Percentiles rank a stretch among this genome's conserved stretches.
phyloP scores from a whole-genome alignment of 2,329 filamentous ascomycete genomes.

The Cucurbitaria berberidis region DNA sequence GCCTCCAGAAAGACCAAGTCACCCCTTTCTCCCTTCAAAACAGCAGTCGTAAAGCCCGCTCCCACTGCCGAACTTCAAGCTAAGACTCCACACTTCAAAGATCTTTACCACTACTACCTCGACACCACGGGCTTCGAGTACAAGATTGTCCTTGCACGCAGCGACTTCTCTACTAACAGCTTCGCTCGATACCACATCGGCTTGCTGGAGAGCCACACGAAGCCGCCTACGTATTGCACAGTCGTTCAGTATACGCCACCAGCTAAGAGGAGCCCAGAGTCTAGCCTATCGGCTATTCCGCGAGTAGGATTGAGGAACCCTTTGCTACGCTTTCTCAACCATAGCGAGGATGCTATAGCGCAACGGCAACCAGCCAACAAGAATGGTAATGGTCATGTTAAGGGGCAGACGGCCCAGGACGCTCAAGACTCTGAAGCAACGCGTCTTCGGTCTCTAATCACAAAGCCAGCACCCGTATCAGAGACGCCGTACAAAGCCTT shows the following conservation, averaged over 20 bases:
- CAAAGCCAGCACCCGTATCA: constrained; percentile 3
- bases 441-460: constrained; percentile 21
- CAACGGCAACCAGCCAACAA: not conserved
- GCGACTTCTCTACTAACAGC: constrained; percentile 54
- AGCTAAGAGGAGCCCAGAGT: not conserved
- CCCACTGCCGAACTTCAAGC: constrained; percentile 3
- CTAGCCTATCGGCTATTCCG: not conserved
- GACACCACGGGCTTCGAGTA: constrained; percentile 70
- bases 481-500: constrained; percentile 23
- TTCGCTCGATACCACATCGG: constrained; percentile 61
- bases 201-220: constrained; percentile 42
- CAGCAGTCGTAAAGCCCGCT: not conserved
- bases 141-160: constrained; percentile 65
- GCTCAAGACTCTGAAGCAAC: constrained; percentile 6
- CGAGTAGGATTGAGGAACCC: not conserved
- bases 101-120: constrained; percentile 65
- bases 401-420: not conserved
- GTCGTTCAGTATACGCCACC: constrained; percentile 35
- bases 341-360: not conserved
- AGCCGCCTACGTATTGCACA: constrained; percentile 40
- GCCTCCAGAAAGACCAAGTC: not conserved
- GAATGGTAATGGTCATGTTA: not conserved
- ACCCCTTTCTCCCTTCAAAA: not conserved
- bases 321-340: constrained; percentile 1
- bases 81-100: constrained; percentile 48